Evolutionary conservation across 2,329 filamentous ascomycete species (phyloP), one percentile per base, ranked within the genome.

Genomic region (Ascochyta viciae-villosae): DNA sequence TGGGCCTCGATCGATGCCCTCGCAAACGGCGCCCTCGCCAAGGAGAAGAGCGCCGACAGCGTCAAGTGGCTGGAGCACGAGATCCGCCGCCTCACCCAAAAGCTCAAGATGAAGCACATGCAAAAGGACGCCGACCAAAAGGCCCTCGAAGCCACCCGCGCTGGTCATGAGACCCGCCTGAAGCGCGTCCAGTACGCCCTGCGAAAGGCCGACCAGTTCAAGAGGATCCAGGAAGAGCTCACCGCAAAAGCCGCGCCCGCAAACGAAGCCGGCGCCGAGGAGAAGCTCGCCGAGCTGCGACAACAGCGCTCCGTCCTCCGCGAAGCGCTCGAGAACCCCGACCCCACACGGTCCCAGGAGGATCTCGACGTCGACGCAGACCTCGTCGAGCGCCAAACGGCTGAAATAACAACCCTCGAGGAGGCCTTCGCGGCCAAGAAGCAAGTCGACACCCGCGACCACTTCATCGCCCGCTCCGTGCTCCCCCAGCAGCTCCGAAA

Each of bases 11-110:
- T 74, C 24, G 59, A 65, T 13, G 57, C 54, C 2, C 38, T 67
- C 13, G 68, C 66, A 3, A 61, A 66, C 8, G 58, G 62, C 10
- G 62, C 63, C 6, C 23, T 45, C 12, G 49, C 55, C 8, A 60
- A 62, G 16, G 52, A 58, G 19, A 61, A 58, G 45, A 50, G 57
- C 1, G 57, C 60, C 26, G 65, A 62, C 54, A 66, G 61, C 16
- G 45, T 63, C 40, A 63, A 66, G 40, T 70, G 67, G 67, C 57
- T 72, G 26, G 60, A 68, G 50, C 57, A 65, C 19, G 65, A 68
- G 40, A 66, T 71, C 59, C 56, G 60, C 8, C 65, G 61, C 31
- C 53, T 70, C 33, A 53, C 60, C 1, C 47, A 54, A 19, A 69
- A 72, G 54, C 58, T 71, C 10, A 62, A 55, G 41, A 65, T 65